Percentiles rank a stretch among this genome's conserved stretches.
These are phyloP conservation scores for Quercus cerris DNA, from an alignment of 306 rosid species.

Conservation along the genomic window DNA sequence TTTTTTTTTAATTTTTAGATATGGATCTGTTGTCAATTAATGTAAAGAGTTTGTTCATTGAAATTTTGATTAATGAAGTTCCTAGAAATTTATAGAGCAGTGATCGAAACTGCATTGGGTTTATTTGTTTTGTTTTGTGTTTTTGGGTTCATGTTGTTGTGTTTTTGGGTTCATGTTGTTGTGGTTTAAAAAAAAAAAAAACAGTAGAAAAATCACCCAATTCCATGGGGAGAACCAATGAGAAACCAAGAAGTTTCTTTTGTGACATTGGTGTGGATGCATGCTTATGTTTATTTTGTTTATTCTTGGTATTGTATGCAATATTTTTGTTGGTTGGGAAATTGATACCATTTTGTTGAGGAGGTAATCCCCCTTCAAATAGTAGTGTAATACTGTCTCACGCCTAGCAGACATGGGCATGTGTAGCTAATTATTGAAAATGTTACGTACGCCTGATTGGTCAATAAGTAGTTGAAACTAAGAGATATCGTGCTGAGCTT, in stretches of 20 bases:
- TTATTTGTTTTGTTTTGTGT: neutral
- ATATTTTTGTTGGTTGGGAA: neutral
- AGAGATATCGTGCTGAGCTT: slow-evolving; percentile 76
- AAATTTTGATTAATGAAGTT: too few species aligned
- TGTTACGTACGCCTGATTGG: too few species aligned
- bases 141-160: neutral
- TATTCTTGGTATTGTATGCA: neutral
- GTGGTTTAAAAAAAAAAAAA: neutral
- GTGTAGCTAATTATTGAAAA: neutral
- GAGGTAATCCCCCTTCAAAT: neutral
- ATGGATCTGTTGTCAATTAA: too few species aligned
- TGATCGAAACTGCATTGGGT: neutral
- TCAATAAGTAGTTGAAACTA: slow-evolving; percentile 60
- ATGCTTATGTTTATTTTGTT: too few species aligned
- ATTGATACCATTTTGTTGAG: neutral
- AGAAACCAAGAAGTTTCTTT: neutral
- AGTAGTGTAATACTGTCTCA: neutral
- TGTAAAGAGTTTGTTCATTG: too few species aligned
- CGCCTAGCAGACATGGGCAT: neutral
- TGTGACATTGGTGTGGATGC: neutral
- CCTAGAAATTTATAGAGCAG: neutral
- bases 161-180: neutral
- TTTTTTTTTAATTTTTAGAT: too few species aligned
- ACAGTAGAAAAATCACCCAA: neutral
- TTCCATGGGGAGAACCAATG: neutral